Base-by-base conservation (phyloP, 2,329 filamentous ascomycete genomes). In the Arthrobotrys conoides region DNA sequence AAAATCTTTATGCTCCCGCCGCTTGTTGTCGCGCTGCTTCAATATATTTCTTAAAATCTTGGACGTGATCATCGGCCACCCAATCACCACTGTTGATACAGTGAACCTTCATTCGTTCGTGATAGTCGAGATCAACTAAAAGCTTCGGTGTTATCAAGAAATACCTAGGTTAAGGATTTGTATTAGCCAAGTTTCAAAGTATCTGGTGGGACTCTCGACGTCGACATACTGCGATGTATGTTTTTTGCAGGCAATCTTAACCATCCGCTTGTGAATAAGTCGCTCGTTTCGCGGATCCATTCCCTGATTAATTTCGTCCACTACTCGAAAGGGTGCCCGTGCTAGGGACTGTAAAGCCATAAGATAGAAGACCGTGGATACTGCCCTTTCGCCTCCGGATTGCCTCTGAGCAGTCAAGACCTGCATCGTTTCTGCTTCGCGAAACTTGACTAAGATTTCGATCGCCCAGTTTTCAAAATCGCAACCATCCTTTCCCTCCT, bases 271-370 rank as follows among this genome's bases (percentile, higher is more conserved):
- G 85, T 99, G 96, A 16, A 99, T 94, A 90, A 97, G 96, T 82
- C 96, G 92, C 85, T 99, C 96, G 85, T 99, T 99, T 82, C 96
- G 91, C 51, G 95, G 96, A 84, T 99, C 96, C 96, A 99, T 99
- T 81, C 96, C 96, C 86, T 99, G 96, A 83, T 99, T 99, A 87
- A 99, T 99, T 86, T 99, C 96, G 85, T 99, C 96, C 76, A 99
- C 96, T 63, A 99, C 95, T 66, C 96, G 93, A 89, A 99, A 99
- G 0, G 96, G 96, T 2, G 94, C 94, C 82, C 94, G 92, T 16
- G 96, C 95, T 82, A 99, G 91, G 63, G 93, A 93, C 84, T 99
- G 96, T 27, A 99, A 89, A 4, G 96, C 93, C 94, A 99, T 98
- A 71, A 99, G 93, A 86, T 96, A 99, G 88, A 98, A 99, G 83